Conservation (phyloP, 176 grass and related monocot genomes). For the Oryza australiensis region DNA sequence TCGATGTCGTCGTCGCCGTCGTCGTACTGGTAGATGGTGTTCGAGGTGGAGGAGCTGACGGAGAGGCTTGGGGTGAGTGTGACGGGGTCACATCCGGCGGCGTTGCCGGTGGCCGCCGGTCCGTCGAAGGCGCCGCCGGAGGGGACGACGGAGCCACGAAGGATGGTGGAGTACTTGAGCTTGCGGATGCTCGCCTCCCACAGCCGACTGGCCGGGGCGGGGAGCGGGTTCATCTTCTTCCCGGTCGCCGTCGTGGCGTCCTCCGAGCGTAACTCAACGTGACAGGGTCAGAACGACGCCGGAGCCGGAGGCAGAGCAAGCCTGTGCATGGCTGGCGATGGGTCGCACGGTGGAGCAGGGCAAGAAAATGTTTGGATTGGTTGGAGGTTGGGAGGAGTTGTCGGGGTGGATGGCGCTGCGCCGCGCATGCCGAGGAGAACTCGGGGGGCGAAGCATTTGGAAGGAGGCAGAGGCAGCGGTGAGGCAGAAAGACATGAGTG, state of each 20-base stretch:
- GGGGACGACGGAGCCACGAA: constrained; percentile 24
- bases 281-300: constrained; percentile 11
- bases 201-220: constrained; percentile 43
- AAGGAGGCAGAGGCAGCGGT: neutral
- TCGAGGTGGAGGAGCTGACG: constrained; percentile 23
- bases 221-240: constrained; percentile 46
- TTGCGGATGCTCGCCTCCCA: constrained; percentile 64
- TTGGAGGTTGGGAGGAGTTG: constrained; percentile 45
- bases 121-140: neutral
- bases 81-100: neutral
- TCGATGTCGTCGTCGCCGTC: neutral
- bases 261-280: neutral
- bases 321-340: neutral
- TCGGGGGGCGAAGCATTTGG: constrained; percentile 43
- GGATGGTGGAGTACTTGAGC: constrained; percentile 49
- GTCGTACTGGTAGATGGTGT: constrained; percentile 47
- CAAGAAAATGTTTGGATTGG: neutral
- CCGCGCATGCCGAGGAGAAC: constrained; percentile 2
- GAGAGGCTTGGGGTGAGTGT: neutral
- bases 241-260: constrained; percentile 1
- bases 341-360: neutral
- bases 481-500: neutral
- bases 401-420: constrained; percentile 22
- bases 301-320: neutral
- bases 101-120: neutral